Evolutionary conservation across 805 yeast species (phyloP), one percentile per base, ranked within the genome.

Genomic region (Metschnikowia kofuensis): DNA sequence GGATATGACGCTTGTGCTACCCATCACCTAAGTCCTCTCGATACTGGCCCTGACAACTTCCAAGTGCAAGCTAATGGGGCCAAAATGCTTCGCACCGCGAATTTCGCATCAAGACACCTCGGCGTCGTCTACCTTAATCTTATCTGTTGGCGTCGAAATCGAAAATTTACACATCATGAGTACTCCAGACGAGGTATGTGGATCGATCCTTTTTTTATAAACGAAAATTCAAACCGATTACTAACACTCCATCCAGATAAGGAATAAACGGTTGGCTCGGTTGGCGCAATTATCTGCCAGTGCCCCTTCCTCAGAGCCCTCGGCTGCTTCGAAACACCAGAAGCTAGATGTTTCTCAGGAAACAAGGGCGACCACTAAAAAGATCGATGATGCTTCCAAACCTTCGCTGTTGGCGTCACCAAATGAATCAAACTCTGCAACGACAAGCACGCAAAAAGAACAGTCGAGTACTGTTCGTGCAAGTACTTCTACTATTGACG

Each of bases 241-340:
- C 44, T 45, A 45, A 45, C 48, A 14, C 26, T 21, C n/a, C 31
- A 6, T 30, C 44, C 51, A 75, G 78, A 77, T 77, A 28, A 67
- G 82, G 49, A 76, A 77, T 44, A 77, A 77, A 54, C 63, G 87
- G 40, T 65, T 82, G 54, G 87, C 86, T 6, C 72, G 72, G 50
- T 67, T 82, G 48, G 72, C 58, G 16, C 54, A 51, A 43, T n/a
- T 32, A 15, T 51, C 54, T 42, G 42, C 38, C 41, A 40, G 11
- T 39, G 21, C 47, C 27, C 47, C 50, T 38, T 35, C 44, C 11
- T 36, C 44, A 13, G 36, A 28, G 29, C 41, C 50, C 12, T 8
- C 41, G 14, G 26, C 44, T 6, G 39, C 42, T 15, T 26, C 45
- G 38, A 35, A 42, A 30, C 51, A 43, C 38, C 42, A 43, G 6